Evolutionary conservation across 257 asterid genomes (phyloP).

Genomic region (Lycium ferocissimum): DNA sequence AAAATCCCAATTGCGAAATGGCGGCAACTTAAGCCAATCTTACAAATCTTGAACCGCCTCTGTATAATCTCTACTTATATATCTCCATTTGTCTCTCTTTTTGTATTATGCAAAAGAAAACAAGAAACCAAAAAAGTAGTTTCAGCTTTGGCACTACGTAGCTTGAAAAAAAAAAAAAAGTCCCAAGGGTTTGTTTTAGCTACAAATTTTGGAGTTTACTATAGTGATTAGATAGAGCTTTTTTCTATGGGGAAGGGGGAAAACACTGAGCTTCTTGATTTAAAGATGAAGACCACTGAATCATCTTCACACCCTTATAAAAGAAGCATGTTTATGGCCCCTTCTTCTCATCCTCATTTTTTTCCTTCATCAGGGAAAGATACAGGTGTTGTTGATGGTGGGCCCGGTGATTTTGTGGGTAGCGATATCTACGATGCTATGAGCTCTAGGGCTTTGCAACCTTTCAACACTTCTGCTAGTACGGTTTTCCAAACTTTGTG

Average conservation of each 20-base stretch:
- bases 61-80: constrained; percentile 1
- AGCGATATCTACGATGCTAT: constrained; percentile 36
- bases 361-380: constrained; percentile 16
- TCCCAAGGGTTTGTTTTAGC: neutral
- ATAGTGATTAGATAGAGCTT: neutral
- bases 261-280: constrained; percentile 43
- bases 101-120: neutral
- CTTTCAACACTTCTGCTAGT: constrained; percentile 12
- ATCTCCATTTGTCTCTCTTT: neutral
- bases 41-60: constrained; percentile 25
- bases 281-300: constrained; percentile 53
- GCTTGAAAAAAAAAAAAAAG: too few species aligned
- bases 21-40: constrained; percentile 47
- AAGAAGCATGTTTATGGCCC: constrained; percentile 32
- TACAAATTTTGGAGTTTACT: neutral
- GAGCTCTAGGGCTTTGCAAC: constrained; percentile 32
- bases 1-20: constrained; percentile 33
- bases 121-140: neutral
- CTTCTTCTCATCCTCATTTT: constrained; percentile 34
- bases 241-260: constrained; percentile 38
- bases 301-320: constrained; percentile 29
- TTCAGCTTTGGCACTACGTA: constrained; percentile 1
- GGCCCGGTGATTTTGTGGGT: constrained; percentile 30
- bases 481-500: neutral
- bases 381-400: constrained; percentile 32